These are phyloP conservation scores for Cercospora sp. DNA, from an alignment of 2,329 filamentous ascomycete species.

Conservation along the genomic window DNA sequence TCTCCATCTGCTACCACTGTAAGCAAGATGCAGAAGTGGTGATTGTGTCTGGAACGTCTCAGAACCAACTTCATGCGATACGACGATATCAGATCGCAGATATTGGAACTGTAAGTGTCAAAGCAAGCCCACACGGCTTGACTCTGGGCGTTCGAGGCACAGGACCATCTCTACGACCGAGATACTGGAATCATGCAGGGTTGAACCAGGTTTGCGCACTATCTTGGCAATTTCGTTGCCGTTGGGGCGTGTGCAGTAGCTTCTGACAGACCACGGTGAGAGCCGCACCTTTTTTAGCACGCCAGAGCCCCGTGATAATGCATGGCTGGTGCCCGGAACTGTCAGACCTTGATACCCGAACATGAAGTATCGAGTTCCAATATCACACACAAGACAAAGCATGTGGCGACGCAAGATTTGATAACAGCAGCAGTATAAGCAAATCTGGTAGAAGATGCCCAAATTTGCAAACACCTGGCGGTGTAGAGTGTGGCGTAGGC, in stretches of 20 bases:
- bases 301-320: neutral
- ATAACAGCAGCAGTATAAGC: neutral
- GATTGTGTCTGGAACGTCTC: neutral
- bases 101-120: neutral
- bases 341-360: neutral
- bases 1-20: neutral
- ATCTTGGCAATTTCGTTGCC: neutral
- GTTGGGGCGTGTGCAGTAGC: neutral
- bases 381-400: neutral
- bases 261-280: neutral
- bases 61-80: neutral
- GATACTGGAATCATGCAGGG: neutral
- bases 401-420: neutral
- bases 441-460: neutral
- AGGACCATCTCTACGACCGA: neutral
- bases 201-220: neutral
- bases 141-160: neutral
- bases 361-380: neutral
- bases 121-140: neutral
- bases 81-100: neutral
- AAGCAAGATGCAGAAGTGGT: neutral
- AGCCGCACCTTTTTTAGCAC: slow-evolving; percentile 3
- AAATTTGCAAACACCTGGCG: neutral
- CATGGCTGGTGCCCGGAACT: neutral
- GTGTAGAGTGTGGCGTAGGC: slow-evolving; percentile 4